Percentiles rank a stretch among this genome's conserved stretches.
Conservation (phyloP, 768 basidiomycete species). For the Trametes gibbosa region DNA sequence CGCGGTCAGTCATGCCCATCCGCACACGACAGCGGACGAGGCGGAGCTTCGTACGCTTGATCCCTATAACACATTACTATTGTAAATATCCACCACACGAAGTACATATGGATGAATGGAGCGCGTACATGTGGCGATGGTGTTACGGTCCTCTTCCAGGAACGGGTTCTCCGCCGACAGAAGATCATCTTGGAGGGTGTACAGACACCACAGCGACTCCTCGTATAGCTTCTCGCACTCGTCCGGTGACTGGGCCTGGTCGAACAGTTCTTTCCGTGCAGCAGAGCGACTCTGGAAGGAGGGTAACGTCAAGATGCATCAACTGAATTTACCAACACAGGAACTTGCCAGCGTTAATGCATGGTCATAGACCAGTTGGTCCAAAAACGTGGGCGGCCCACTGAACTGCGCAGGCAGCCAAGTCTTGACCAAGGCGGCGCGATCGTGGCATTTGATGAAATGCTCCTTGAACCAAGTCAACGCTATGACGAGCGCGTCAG, state of each 20-base stretch:
- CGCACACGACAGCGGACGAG: slow-evolving; percentile 74
- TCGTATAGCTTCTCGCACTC: slow-evolving; percentile 95
- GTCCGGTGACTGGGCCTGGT: slow-evolving; percentile 69
- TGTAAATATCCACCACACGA: slow-evolving; percentile 5
- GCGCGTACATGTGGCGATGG: slow-evolving; percentile 70
- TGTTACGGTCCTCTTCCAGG: slow-evolving; percentile 78
- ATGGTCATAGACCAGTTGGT: slow-evolving; percentile 90
- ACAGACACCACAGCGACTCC: slow-evolving; percentile 91
- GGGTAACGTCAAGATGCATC: not conserved
- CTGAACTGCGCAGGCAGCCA: slow-evolving; percentile 84
- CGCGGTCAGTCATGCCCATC: slow-evolving; percentile 73
- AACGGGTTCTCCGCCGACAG: slow-evolving; percentile 80
- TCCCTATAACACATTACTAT: slow-evolving; percentile 47
- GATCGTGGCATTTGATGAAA: slow-evolving; percentile 93
- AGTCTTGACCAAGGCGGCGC: slow-evolving; percentile 83
- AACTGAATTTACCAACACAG: not conserved
- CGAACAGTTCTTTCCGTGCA: slow-evolving; percentile 85
- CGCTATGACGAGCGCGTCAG: slow-evolving; percentile 40
- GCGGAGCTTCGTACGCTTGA: slow-evolving; percentile 79
- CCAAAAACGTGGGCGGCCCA: slow-evolving; percentile 80
- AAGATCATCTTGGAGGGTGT: slow-evolving; percentile 87
- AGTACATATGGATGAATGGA: not conserved
- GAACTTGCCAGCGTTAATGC: slow-evolving; percentile 76
- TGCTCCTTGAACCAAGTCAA: slow-evolving; percentile 89
- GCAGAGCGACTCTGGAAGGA: slow-evolving; percentile 79